Base-by-base conservation (phyloP, 2,329 filamentous ascomycete species). In the Aspergillus clavatus region DNA sequence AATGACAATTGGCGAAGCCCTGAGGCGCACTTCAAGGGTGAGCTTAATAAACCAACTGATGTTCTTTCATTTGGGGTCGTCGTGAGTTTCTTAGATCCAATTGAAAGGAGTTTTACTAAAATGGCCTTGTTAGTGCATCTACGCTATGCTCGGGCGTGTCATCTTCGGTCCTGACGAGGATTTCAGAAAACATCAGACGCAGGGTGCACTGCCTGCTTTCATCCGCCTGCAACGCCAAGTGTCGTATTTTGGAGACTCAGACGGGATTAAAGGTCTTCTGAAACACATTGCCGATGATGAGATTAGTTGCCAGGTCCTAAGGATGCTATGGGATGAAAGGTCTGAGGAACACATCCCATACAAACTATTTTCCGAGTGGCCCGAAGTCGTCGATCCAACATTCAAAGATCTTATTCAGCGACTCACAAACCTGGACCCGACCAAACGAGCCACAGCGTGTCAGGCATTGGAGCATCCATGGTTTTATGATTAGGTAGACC, bases 141-240 rank as follows among this genome's bases (percentile, higher is more conserved):
- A 74, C 52, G 68, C 72, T 29, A 58, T 74, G 41, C 61, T 69
- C 2, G 65, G 68, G 52, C 58, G 61, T 42, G 67, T 72, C 27
- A 67, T 73, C 48, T 70, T 74, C 48, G 64, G 62, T 43, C 60
- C 60, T 42, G 58, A 67, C 22, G 57, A 65, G 35, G 61, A 65
- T 56, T 53, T 66, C 54, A 26, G 55, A 46, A 47, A 65, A 55
- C 53, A 63, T 56, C 53, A 61, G 44, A 65, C 70, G 26, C 59
- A 66, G 19, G 63, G 70, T 40, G 63, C 61, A 40, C 43, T 58
- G 31, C 53, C 54, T 38, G 38, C 47, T 23, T 52, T 68, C 37
- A 63, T 68, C 46, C 70, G 73, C 38, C 55, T 75, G 16, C 64
- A 71, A 51, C 66, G 68, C 27, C 72, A 75, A 50, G 63, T 75